phyloP scores from a whole-genome alignment of 163 green algal genomes.

The Scenedesmus sp. region DNA sequence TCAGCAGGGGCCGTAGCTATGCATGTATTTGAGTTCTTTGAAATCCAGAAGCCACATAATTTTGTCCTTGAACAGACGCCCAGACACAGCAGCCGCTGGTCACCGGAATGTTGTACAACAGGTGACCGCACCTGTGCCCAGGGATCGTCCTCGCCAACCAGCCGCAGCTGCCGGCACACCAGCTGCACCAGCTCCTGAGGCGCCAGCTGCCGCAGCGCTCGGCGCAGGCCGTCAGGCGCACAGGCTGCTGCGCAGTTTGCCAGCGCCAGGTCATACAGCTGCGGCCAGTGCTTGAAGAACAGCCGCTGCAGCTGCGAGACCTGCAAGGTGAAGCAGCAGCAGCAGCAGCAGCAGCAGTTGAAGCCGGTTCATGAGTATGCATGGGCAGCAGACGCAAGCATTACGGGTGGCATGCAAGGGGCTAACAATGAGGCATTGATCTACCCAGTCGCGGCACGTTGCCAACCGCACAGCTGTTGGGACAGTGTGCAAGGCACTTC shows the following conservation, averaged over 20 bases:
- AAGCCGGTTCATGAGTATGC: neutral
- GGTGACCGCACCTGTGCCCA: slow-evolving; percentile 60
- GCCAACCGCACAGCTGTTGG: neutral
- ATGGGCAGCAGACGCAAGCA: neutral
- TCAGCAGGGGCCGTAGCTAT: neutral
- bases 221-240: slow-evolving; percentile 69
- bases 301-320: slow-evolving; percentile 93
- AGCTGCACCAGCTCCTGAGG: slow-evolving; percentile 69
- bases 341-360: neutral
- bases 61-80: no score
- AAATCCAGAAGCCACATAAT: no score
- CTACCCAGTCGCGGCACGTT: neutral
- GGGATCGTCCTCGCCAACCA: slow-evolving; percentile 83
- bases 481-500: neutral
- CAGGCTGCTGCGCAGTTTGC: slow-evolving; percentile 84
- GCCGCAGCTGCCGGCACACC: slow-evolving; percentile 76
- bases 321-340: slow-evolving; percentile 23
- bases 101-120: no score
- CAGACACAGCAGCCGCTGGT: no score
- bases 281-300: slow-evolving; percentile 88
- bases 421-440: slow-evolving; percentile 17
- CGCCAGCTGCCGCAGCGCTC: slow-evolving; percentile 52
- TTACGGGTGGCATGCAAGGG: neutral
- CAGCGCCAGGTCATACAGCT: slow-evolving; percentile 86
- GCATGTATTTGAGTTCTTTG: no score